phyloP scores from a whole-genome alignment of 2,329 filamentous ascomycete species.

The Talaromyces sp. region DNA sequence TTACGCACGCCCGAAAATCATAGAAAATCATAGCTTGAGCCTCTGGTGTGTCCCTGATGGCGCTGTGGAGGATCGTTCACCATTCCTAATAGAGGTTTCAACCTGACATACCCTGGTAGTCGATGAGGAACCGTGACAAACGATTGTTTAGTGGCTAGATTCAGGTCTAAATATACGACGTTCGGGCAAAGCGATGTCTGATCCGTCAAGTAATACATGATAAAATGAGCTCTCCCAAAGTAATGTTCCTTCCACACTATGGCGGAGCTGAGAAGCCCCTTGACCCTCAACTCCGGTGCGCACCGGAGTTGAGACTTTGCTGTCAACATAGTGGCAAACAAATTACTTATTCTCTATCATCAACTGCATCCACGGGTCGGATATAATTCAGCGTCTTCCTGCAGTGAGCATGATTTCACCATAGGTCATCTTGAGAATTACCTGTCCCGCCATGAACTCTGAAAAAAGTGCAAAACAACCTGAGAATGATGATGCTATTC shows the following conservation, averaged over 20 bases:
- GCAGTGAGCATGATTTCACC: background rate
- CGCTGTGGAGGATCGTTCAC: conserved; percentile 31
- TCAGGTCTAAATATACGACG: background rate
- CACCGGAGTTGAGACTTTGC: conserved; percentile 6
- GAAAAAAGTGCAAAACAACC: background rate
- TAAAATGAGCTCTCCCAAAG: background rate
- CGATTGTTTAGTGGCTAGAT: too few species aligned
- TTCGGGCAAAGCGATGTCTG: background rate
- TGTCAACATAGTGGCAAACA: background rate
- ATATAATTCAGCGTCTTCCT: background rate
- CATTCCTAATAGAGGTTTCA: conserved; percentile 45
- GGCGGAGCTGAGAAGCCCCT: background rate
- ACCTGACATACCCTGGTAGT: too few species aligned
- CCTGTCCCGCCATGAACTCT: background rate
- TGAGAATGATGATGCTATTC: background rate
- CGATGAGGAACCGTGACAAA: too few species aligned
- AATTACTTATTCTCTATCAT: background rate
- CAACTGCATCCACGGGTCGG: background rate
- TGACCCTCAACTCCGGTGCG: background rate
- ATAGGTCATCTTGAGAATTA: background rate
- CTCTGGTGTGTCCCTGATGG: conserved; percentile 31
- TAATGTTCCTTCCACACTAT: background rate
- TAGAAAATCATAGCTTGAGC: conserved; percentile 34
- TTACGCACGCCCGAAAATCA: conserved; percentile 26
- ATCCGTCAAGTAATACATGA: background rate